These are phyloP conservation scores for Amborella trichopoda DNA, from an alignment of 164 flowering plant genomes.

Conservation along the genomic window DNA sequence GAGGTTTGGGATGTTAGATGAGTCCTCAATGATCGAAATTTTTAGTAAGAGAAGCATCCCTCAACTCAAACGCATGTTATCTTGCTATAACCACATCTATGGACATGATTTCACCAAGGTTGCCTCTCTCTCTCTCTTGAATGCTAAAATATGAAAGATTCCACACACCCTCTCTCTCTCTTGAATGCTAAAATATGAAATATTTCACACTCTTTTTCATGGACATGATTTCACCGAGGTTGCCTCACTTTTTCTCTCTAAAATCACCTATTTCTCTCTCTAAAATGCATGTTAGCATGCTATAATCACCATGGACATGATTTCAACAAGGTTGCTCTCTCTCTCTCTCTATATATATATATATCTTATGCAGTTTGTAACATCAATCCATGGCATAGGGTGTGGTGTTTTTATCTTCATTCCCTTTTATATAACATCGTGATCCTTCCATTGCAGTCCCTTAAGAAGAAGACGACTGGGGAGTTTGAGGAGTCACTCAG, in stretches of 20 bases:
- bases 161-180: too few relatives aligned
- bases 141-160: background rate
- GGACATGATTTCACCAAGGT: conserved; percentile 61
- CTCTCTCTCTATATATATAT: background rate
- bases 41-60: conserved; percentile 65
- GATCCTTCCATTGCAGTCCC: conserved; percentile 19
- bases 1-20: conserved; percentile 32
- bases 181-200: background rate
- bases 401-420: background rate
- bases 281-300: too few relatives aligned
- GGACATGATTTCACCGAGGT: too few relatives aligned
- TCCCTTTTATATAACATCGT: background rate
- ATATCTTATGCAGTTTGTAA: background rate
- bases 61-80: conserved; percentile 49
- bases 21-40: conserved; percentile 50
- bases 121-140: background rate
- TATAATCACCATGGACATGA: too few relatives aligned
- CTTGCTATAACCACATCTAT: conserved; percentile 52
- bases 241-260: background rate
- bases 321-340: too few relatives aligned
- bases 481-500: conserved; percentile 47
- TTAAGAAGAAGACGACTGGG: conserved; percentile 24
- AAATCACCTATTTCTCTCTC: background rate
- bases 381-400: background rate
- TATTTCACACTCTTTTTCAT: background rate